phyloP scores from a whole-genome alignment of 352 stramenopile species.

The Phytopythium delawarense region DNA sequence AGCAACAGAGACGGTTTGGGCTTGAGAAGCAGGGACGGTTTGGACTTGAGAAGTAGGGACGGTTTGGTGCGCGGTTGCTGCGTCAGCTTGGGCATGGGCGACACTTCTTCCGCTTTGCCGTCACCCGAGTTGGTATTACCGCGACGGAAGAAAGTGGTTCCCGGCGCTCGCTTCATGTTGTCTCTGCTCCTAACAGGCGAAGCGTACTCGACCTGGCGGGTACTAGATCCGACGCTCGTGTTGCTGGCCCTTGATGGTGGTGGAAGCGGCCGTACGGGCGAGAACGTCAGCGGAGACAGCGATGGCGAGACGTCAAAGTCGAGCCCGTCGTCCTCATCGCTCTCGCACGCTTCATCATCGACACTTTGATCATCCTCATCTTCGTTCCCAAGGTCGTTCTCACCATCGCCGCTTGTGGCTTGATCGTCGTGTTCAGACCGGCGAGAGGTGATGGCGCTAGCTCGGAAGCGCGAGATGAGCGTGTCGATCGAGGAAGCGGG shows the following conservation, averaged over 20 bases:
- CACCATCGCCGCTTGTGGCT: constrained; percentile 11
- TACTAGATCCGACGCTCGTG: not conserved
- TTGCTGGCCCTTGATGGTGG: not conserved
- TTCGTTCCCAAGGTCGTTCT: not conserved
- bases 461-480: constrained; percentile 43
- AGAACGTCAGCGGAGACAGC: constrained; percentile 5
- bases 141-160: not conserved
- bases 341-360: not conserved
- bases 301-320: not conserved
- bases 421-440: not conserved
- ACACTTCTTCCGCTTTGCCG: constrained; percentile 11
- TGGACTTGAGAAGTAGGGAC: constrained; percentile 25
- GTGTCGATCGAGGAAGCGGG: constrained; percentile 25
- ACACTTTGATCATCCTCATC: not conserved
- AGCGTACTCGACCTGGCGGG: not conserved
- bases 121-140: constrained; percentile 1
- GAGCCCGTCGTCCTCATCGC: not conserved
- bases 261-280: not conserved
- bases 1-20: constrained; percentile 8
- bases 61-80: constrained; percentile 38
- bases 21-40: constrained; percentile 16
- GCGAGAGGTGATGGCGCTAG: constrained; percentile 17
- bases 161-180: constrained; percentile 2
- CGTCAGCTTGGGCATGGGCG: constrained; percentile 46
- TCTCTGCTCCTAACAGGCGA: constrained; percentile 2